These are phyloP conservation scores for Allantophomopsis lycopodina DNA, from an alignment of 2,329 filamentous ascomycete species.

Conservation along the genomic window DNA sequence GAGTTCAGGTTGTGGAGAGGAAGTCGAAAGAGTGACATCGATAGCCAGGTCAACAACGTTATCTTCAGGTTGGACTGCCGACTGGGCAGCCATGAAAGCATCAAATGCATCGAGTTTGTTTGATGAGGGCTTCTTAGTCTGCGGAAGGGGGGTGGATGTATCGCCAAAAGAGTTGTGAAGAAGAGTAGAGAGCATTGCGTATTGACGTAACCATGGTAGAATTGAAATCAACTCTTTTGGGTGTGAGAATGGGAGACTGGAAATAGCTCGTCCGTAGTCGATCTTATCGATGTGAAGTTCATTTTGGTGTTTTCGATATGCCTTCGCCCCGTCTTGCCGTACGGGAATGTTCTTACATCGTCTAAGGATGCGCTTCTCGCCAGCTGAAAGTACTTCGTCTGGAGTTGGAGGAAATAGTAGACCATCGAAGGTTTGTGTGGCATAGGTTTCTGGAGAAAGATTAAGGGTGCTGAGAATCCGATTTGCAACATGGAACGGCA, in stretches of 20 bases:
- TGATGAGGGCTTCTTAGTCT: background rate
- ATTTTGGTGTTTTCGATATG: slow-evolving; percentile 31
- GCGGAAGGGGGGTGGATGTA: slow-evolving; percentile 1
- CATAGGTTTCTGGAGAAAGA: slow-evolving; percentile 42
- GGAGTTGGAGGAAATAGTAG: slow-evolving; percentile 37
- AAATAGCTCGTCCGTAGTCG: slow-evolving; percentile 54
- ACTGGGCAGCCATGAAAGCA: slow-evolving; percentile 12
- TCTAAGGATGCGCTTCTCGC: slow-evolving; percentile 40
- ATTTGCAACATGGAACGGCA: slow-evolving; percentile 50
- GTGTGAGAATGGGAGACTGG: slow-evolving; percentile 62
- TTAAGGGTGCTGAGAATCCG: slow-evolving; percentile 46
- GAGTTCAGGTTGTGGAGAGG: slow-evolving; percentile 12
- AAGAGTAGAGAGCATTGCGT: slow-evolving; percentile 53
- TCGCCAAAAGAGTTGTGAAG: slow-evolving; percentile 45
- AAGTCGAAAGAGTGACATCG: slow-evolving; percentile 15
- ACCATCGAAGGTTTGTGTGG: slow-evolving; percentile 25
- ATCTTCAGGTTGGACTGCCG: background rate
- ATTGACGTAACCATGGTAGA: slow-evolving; percentile 64
- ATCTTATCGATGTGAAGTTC: slow-evolving; percentile 58
- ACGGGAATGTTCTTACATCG: slow-evolving; percentile 32
- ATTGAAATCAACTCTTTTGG: slow-evolving; percentile 63
- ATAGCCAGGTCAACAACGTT: slow-evolving; percentile 4
- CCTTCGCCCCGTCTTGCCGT: slow-evolving; percentile 14
- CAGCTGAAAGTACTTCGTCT: slow-evolving; percentile 33
- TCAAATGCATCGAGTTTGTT: slow-evolving; percentile 15